Percentiles rank a stretch among this genome's conserved stretches.
phyloP scores from a whole-genome alignment of 306 rosid genomes.

The Casuarina glauca region DNA sequence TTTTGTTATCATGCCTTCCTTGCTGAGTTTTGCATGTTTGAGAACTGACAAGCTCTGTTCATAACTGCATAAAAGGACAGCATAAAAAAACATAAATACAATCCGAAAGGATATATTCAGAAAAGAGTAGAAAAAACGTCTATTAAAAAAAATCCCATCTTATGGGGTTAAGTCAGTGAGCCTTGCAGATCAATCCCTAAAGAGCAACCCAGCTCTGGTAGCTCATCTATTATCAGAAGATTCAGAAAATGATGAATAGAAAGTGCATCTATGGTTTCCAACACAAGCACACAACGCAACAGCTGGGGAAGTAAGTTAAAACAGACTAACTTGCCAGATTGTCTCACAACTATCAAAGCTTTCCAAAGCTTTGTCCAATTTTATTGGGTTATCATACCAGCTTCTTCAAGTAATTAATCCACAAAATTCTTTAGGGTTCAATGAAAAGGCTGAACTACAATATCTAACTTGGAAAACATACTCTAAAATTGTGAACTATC shows the following conservation, averaged over 20 bases:
- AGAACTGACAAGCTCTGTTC: slow-evolving; percentile 85
- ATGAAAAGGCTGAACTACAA: background rate
- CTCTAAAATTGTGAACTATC: background rate
- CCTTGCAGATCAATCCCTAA: background rate
- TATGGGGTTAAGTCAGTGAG: background rate
- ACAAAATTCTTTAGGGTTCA: background rate
- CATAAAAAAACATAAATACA: slow-evolving; percentile 23
- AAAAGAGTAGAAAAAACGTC: slow-evolving; percentile 1
- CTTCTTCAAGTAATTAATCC: background rate
- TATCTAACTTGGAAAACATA: background rate
- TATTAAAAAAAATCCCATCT: background rate
- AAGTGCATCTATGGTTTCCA: background rate
- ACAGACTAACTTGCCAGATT: background rate
- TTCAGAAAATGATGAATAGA: background rate
- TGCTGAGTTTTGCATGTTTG: slow-evolving; percentile 72
- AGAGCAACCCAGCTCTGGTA: background rate
- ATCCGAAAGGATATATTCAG: slow-evolving; percentile 9
- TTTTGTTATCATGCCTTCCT: slow-evolving; percentile 91
- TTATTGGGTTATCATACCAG: background rate
- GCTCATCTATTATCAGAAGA: background rate
- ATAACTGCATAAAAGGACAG: slow-evolving; percentile 57
- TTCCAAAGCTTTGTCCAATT: background rate
- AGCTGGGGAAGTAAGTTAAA: background rate
- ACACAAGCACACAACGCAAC: background rate
- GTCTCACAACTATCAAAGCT: background rate